phyloP scores from a whole-genome alignment of 2,329 filamentous ascomycete genomes.

The Neopestalotiopsis sp. region DNA sequence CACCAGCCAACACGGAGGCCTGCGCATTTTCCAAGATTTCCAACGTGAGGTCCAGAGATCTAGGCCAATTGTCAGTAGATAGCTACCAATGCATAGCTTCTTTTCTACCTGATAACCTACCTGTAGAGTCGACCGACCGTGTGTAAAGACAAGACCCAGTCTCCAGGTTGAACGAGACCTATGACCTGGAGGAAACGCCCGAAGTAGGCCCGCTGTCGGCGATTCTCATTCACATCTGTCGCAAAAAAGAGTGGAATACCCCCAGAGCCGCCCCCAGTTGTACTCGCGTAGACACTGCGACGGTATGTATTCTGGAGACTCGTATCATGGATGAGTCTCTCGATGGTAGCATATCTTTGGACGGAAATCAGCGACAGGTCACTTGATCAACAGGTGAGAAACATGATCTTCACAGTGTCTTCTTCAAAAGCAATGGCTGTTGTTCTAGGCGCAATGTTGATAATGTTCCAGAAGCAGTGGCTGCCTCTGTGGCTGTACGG shows the following conservation, averaged over 20 bases:
- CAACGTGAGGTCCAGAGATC: constrained; percentile 44
- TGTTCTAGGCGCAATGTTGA: background rate
- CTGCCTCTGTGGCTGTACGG: background rate
- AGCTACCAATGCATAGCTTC: background rate
- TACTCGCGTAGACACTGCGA: constrained; percentile 41
- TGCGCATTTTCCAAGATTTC: constrained; percentile 48
- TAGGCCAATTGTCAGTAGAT: constrained; percentile 7
- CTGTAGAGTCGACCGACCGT: constrained; percentile 42
- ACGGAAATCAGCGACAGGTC: constrained; percentile 15
- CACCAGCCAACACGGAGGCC: constrained; percentile 42
- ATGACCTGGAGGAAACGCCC: constrained; percentile 36
- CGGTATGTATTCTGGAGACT: constrained; percentile 42
- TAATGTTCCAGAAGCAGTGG: background rate
- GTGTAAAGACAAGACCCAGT: constrained; percentile 47
- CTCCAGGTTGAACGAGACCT: constrained; percentile 37
- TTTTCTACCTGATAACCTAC: constrained; percentile 23
- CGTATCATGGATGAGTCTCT: constrained; percentile 40
- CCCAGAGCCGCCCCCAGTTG: constrained; percentile 44
- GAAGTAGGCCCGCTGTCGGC: constrained; percentile 40
- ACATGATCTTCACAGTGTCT: background rate
- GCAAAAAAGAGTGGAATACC: constrained; percentile 43
- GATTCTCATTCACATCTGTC: constrained; percentile 45
- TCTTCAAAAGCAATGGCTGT: background rate
- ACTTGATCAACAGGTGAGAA: background rate
- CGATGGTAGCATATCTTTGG: constrained; percentile 39